These are phyloP conservation scores for Ruellia speciosa DNA, from an alignment of 305 asterid species.

Conservation along the genomic window DNA sequence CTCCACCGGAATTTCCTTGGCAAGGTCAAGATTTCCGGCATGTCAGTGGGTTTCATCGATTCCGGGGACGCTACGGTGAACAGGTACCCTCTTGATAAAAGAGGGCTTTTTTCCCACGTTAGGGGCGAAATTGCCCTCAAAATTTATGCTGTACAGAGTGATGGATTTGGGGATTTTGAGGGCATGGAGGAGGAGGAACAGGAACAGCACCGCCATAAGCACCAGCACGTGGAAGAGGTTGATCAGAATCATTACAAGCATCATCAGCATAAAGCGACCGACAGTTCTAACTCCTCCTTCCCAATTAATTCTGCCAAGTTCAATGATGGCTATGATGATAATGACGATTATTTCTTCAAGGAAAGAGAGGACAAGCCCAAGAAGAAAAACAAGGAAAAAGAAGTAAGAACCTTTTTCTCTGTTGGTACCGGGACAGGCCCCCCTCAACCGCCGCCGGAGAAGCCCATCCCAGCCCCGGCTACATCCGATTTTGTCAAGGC, in stretches of 20 bases:
- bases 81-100: slow-evolving; percentile 86
- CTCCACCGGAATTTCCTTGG: slow-evolving; percentile 65
- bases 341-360: slow-evolving; percentile 15
- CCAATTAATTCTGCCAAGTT: neutral
- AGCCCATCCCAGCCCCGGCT: slow-evolving; percentile 19
- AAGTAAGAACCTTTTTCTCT: slow-evolving; percentile 71
- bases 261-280: slow-evolving; percentile 4
- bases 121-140: slow-evolving; percentile 72
- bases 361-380: slow-evolving; percentile 11
- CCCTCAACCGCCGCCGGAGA: slow-evolving; percentile 30
- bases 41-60: slow-evolving; percentile 35
- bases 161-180: neutral
- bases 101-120: slow-evolving; percentile 69
- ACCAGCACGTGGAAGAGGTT: slow-evolving; percentile 19
- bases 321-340: slow-evolving; percentile 22
- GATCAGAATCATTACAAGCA: slow-evolving; percentile 17
- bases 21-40: slow-evolving; percentile 59
- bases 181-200: neutral
- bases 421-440: slow-evolving; percentile 34
- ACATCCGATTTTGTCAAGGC: slow-evolving; percentile 1
- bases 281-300: neutral
- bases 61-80: slow-evolving; percentile 54
- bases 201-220: neutral
- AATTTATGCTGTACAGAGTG: slow-evolving; percentile 38
- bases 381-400: slow-evolving; percentile 61